Conservation (phyloP, 2,329 filamentous ascomycete species). For the Curvularia hawaiiensis region DNA sequence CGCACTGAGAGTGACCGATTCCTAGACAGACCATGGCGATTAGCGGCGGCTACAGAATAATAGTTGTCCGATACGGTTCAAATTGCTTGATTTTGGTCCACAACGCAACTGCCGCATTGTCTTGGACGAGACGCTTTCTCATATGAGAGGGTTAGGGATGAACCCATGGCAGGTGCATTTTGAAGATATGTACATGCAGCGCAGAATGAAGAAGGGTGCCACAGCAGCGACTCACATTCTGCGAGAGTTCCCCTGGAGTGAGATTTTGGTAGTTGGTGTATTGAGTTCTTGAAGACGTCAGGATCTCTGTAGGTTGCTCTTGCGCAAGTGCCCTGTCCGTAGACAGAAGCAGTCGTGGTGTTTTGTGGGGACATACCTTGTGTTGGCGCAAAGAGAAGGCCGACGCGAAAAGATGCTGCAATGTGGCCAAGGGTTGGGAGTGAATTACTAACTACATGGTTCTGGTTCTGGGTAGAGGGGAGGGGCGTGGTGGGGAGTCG, state of each 20-base stretch:
- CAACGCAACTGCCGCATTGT: background rate
- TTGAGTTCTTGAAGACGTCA: slow-evolving; percentile 26
- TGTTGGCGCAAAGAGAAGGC: background rate
- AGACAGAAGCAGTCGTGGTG: background rate
- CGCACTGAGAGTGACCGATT: slow-evolving; percentile 77
- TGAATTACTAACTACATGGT: slow-evolving; percentile 26
- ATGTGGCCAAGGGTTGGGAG: slow-evolving; percentile 20
- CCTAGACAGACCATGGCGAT: slow-evolving; percentile 54
- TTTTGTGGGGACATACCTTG: slow-evolving; percentile 15
- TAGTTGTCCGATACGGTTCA: no score
- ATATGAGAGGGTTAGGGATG: background rate
- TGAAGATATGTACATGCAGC: background rate
- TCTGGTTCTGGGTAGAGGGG: slow-evolving; percentile 16
- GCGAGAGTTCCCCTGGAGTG: slow-evolving; percentile 11
- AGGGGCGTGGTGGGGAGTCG: slow-evolving; percentile 23
- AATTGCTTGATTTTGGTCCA: background rate
- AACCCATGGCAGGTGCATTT: background rate
- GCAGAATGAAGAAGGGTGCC: slow-evolving; percentile 26
- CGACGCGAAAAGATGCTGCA: background rate
- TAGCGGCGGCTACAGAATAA: slow-evolving; percentile 18
- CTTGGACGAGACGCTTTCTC: background rate
- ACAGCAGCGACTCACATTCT: slow-evolving; percentile 39
- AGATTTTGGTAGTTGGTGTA: slow-evolving; percentile 18
- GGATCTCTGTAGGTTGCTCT: slow-evolving; percentile 16
- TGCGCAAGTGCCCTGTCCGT: slow-evolving; percentile 1